Conservation (phyloP, 2,329 filamentous ascomycete species). For the Blastomyces gilchristii region DNA sequence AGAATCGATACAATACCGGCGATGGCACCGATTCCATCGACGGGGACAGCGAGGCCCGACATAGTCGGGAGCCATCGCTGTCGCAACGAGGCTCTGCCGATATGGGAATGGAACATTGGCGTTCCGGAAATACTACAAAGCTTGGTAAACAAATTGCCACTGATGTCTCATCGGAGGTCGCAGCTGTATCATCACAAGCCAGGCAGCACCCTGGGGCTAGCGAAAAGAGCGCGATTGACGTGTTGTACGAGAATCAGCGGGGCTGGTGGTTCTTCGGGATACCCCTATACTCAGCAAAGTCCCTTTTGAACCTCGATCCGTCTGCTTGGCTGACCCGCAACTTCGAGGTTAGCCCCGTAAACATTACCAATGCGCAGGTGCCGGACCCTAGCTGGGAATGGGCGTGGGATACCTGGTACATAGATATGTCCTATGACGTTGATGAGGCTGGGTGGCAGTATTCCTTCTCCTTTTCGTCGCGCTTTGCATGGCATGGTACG, state of each 20-base stretch:
- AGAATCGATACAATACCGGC: conserved; percentile 41
- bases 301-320: conserved; percentile 77
- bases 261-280: conserved; percentile 83
- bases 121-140: conserved; percentile 3
- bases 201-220: conserved; percentile 9
- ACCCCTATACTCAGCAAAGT: conserved; percentile 77
- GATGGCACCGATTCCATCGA: not conserved
- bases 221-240: conserved; percentile 53
- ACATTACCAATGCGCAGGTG: conserved; percentile 78
- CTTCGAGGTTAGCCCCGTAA: conserved; percentile 49
- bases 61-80: conserved; percentile 6
- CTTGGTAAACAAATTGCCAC: not conserved
- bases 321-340: conserved; percentile 69
- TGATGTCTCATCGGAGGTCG: not conserved
- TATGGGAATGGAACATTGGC: not conserved
- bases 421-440: conserved; percentile 67
- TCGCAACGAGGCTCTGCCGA: not conserved
- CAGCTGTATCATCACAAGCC: conserved; percentile 5
- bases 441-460: conserved; percentile 96
- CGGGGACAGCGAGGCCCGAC: not conserved
- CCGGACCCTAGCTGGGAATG: conserved; percentile 95
- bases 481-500: conserved; percentile 76
- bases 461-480: conserved; percentile 69
- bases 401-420: conserved; percentile 63
- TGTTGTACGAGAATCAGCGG: conserved; percentile 92